phyloP scores from a whole-genome alignment of 1,284 basidiomycete species.

The Cystobasidium pallidum region DNA sequence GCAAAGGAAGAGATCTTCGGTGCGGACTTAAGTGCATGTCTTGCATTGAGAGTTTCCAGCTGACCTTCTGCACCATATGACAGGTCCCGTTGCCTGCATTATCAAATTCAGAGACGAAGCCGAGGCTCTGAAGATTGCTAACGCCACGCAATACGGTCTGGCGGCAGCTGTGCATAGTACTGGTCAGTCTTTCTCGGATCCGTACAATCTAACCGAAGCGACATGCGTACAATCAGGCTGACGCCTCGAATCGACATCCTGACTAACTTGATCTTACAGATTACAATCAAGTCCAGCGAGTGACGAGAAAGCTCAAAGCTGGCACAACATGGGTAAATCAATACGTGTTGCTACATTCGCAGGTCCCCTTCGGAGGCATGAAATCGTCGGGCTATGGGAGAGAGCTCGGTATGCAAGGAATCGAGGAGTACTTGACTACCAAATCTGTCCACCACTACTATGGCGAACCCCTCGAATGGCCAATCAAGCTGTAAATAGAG shows the following conservation, averaged over 20 bases:
- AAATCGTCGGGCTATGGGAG: slow-evolving; percentile 78
- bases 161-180: slow-evolving; percentile 42
- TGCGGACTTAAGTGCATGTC: background rate
- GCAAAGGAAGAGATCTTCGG: slow-evolving; percentile 54
- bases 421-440: slow-evolving; percentile 80
- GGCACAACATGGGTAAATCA: slow-evolving; percentile 74
- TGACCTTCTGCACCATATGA: background rate
- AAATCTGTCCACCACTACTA: slow-evolving; percentile 88
- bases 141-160: slow-evolving; percentile 62
- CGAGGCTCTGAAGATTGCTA: slow-evolving; percentile 74
- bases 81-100: slow-evolving; percentile 50
- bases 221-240: too few relatives aligned
- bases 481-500: slow-evolving; percentile 52
- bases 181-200: background rate
- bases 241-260: too few relatives aligned
- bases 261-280: too few relatives aligned
- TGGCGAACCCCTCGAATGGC: slow-evolving; percentile 77
- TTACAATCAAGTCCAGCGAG: slow-evolving; percentile 59
- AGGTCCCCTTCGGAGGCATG: slow-evolving; percentile 94
- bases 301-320: slow-evolving; percentile 77
- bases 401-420: slow-evolving; percentile 79
- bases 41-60: background rate
- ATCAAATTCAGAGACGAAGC: slow-evolving; percentile 53
- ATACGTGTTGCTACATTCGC: slow-evolving; percentile 61
- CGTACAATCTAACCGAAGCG: background rate